Percentiles rank a stretch among this genome's conserved stretches.
These are phyloP conservation scores for Fusarium sp. DNA, from an alignment of 2,329 filamentous ascomycete genomes.

Conservation along the genomic window DNA sequence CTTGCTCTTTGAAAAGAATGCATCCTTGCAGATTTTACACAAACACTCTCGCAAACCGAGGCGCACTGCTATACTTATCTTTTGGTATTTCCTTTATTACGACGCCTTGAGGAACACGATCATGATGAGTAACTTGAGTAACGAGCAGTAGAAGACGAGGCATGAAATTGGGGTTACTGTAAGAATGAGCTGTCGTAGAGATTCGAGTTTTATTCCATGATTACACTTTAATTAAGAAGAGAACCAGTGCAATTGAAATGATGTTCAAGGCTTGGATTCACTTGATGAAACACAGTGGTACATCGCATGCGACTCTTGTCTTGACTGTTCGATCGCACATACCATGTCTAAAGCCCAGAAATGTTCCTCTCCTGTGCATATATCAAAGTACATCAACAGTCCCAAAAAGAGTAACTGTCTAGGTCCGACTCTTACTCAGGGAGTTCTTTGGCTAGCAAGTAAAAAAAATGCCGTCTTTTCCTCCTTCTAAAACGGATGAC, in stretches of 20 bases:
- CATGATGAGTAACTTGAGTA: constrained; percentile 39
- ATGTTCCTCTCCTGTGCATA: neutral
- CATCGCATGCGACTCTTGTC: neutral
- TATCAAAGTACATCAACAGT: neutral
- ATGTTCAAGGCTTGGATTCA: neutral
- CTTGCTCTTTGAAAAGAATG: constrained; percentile 51
- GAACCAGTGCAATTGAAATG: neutral
- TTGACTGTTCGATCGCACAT: neutral
- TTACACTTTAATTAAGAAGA: neutral
- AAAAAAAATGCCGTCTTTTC: too few species aligned
- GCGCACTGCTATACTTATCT: constrained; percentile 40
- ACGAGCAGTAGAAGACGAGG: constrained; percentile 37
- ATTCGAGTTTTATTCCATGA: constrained; percentile 17
- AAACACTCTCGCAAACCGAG: constrained; percentile 40
- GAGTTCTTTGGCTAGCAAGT: too few species aligned
- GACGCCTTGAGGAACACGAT: constrained; percentile 35
- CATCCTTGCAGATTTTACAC: constrained; percentile 46
- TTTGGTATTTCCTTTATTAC: constrained; percentile 30
- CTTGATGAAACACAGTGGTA: neutral
- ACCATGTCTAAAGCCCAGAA: neutral
- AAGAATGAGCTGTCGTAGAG: constrained; percentile 34
- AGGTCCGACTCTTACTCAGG: too few species aligned
- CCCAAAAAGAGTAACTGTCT: too few species aligned
- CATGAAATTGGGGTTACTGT: constrained; percentile 34
- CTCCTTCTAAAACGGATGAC: too few species aligned